Evolutionary conservation across 2,329 filamentous ascomycete genomes (phyloP), one percentile per base, ranked within the genome.

Genomic region (Ophiostoma ulmi): DNA sequence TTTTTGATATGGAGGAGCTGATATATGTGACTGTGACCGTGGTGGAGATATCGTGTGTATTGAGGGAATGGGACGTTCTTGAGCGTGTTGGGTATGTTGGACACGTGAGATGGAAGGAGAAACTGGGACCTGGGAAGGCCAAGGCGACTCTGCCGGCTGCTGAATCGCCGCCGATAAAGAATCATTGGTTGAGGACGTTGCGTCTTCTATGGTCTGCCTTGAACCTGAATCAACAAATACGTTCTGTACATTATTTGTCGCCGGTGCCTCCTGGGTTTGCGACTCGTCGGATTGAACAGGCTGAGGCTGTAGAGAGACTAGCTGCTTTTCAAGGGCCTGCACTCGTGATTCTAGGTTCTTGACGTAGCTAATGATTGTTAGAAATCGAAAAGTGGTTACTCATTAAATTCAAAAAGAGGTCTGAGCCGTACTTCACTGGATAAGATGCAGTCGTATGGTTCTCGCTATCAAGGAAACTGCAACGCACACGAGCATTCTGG

Each of bases 391-490:
- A 31, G 31, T 31, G 31, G 31, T 31, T 31, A 31, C 31, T 1
- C 39, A 14, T 41, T 11, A 10, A 41, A 14, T 41, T 1, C 39
- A 41, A 41, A 8, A 11, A 14, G 1, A 41, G 39, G 10, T 41
- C 10, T 11, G 5, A 77, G 80, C 69, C 75, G 58, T 61, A 82
- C 80, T 77, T 76, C 35, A 82, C 77, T 3, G 81, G 78, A 72
- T 80, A 82, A 0, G 81, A 80, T 0, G 78, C 81, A 8, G 77
- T 64, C 1, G 68, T 78, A 55, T 81, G 78, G 22, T 77, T 72
- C 64, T 80, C 76, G 71, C 80, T 78, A 48, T 81, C 78, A 10
- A 79, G 75, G 69, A 82, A 81, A 73, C 81, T 83, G 74, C 81
- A 82, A 5, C 74, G 70, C 2, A 81, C 76, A 22, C 76, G 75